Percentiles rank a stretch among this genome's conserved stretches.
Conservation (phyloP, 495 filamentous ascomycete species). For the Glonium stellatum region DNA sequence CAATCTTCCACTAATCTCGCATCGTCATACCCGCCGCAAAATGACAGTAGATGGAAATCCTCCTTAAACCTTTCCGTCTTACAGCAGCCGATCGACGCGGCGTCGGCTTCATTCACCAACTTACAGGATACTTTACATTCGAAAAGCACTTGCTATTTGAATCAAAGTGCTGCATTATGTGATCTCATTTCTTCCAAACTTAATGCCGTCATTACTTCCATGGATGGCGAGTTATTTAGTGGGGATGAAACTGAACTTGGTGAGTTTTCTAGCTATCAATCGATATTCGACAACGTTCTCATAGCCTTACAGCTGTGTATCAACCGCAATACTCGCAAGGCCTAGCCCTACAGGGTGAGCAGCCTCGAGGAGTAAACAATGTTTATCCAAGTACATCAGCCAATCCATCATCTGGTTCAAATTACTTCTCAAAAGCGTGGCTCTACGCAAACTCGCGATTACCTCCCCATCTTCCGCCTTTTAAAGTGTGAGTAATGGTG, state of each 20-base stretch:
- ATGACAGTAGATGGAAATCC: constrained; percentile 13
- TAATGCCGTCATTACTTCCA: constrained; percentile 25
- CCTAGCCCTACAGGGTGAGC: constrained; percentile 6
- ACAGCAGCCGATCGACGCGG: neutral
- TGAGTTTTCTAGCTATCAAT: constrained; percentile 32
- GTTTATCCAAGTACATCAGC: constrained; percentile 13
- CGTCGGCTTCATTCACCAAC: neutral
- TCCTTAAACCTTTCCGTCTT: constrained; percentile 3
- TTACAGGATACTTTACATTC: neutral
- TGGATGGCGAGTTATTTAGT: constrained; percentile 59
- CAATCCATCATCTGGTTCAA: constrained; percentile 35
- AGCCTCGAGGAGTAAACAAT: neutral
- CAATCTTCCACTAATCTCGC: constrained; percentile 11
- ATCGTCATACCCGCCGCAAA: constrained; percentile 1
- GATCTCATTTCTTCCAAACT: constrained; percentile 50
- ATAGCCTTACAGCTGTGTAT: neutral
- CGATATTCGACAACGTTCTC: constrained; percentile 5
- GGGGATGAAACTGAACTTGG: constrained; percentile 58
- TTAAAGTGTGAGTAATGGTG: constrained; percentile 49
- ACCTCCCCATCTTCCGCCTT: constrained; percentile 55
- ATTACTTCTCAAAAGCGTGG: constrained; percentile 70
- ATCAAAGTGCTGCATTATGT: constrained; percentile 43
- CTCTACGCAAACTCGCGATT: constrained; percentile 71
- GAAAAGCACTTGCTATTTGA: constrained; percentile 24
- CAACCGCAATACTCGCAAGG: constrained; percentile 2